Conservation (phyloP, 1,139 yeast genomes). For the Hansenula lynferdii region DNA sequence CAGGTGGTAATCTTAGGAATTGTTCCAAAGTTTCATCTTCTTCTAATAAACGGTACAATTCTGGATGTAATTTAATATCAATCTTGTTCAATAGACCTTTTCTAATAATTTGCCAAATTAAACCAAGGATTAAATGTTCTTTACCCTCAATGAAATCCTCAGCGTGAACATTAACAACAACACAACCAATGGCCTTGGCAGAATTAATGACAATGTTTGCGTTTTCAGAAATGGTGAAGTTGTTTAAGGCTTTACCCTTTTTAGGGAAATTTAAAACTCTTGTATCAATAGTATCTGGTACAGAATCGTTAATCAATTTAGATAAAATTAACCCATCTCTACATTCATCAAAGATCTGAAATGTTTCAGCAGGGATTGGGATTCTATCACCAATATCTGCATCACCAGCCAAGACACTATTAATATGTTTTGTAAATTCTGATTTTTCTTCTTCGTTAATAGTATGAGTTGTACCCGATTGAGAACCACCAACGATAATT, state of each 20-base stretch:
- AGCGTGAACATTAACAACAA: slow-evolving; percentile 95
- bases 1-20: slow-evolving; percentile 94
- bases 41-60: slow-evolving; percentile 86
- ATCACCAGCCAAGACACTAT: slow-evolving; percentile 89
- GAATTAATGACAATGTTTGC: slow-evolving; percentile 97
- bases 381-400: slow-evolving; percentile 76
- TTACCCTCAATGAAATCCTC: slow-evolving; percentile 97
- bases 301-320: slow-evolving; percentile 93
- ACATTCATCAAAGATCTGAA: slow-evolving; percentile 95
- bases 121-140: slow-evolving; percentile 91
- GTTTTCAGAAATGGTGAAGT: slow-evolving; percentile 93
- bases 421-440: slow-evolving; percentile 94
- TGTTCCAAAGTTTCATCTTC: slow-evolving; percentile 98
- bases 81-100: slow-evolving; percentile 92
- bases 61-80: slow-evolving; percentile 95
- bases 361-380: slow-evolving; percentile 92
- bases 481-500: slow-evolving; percentile 78
- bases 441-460: slow-evolving; percentile 96
- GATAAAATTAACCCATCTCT: slow-evolving; percentile 92
- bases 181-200: slow-evolving; percentile 98
- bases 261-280: slow-evolving; percentile 91
- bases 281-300: slow-evolving; percentile 97
- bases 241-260: slow-evolving; percentile 75
- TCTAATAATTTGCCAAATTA: slow-evolving; percentile 97
- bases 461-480: slow-evolving; percentile 94